These are phyloP conservation scores for Cylindricascospora bacillispora DNA, from an alignment of 1,139 yeast species.

Conservation along the genomic window DNA sequence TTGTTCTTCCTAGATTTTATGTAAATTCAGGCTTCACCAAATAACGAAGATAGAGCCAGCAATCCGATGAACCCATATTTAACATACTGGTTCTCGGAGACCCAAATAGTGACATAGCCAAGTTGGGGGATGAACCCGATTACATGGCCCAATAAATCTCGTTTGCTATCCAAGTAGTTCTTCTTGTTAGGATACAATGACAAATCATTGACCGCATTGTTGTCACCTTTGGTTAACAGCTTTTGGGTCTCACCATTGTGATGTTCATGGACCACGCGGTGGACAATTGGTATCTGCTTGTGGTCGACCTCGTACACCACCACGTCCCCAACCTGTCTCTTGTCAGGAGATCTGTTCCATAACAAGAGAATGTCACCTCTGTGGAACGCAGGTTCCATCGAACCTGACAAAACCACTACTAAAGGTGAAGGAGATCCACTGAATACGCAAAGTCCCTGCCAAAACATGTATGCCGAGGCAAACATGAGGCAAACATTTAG, in stretches of 20 bases:
- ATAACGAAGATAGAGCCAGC: slow-evolving; percentile 19
- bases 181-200: slow-evolving; percentile 72
- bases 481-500: slow-evolving; percentile 66
- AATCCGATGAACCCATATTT: slow-evolving; percentile 22
- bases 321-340: slow-evolving; percentile 76
- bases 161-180: slow-evolving; percentile 58
- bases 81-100: slow-evolving; percentile 58
- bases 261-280: slow-evolving; percentile 70
- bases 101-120: slow-evolving; percentile 83
- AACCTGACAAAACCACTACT: slow-evolving; percentile 93
- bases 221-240: slow-evolving; percentile 89
- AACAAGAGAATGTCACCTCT: slow-evolving; percentile 88
- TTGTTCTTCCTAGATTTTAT: too few relatives aligned
- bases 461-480: slow-evolving; percentile 81
- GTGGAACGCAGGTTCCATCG: slow-evolving; percentile 99
- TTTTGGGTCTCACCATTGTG: slow-evolving; percentile 39
- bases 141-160: slow-evolving; percentile 81
- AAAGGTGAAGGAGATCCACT: slow-evolving; percentile 86
- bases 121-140: slow-evolving; percentile 83
- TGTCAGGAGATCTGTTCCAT: slow-evolving; percentile 61
- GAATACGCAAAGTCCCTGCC: slow-evolving; percentile 71
- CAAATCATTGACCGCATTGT: slow-evolving; percentile 84
- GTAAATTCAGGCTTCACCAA: slow-evolving; percentile 10
- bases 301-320: slow-evolving; percentile 87
- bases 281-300: slow-evolving; percentile 86